These are phyloP conservation scores for Phragmites australis DNA, from an alignment of 176 grass and related monocot genomes.

Conservation along the genomic window DNA sequence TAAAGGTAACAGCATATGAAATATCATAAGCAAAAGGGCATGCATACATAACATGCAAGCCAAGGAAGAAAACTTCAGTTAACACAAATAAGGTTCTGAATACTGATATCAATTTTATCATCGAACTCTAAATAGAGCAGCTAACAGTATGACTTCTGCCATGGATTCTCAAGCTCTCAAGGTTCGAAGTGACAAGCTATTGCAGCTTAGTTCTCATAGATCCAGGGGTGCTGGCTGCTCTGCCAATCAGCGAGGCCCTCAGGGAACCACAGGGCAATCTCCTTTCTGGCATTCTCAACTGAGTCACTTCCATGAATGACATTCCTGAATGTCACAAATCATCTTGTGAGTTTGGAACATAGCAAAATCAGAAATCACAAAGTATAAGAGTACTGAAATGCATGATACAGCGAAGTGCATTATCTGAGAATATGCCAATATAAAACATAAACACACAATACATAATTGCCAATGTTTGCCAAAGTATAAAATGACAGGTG, in stretches of 20 bases:
- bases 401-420: not conserved
- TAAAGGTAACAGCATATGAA: conserved; percentile 17
- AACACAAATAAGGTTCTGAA: conserved; percentile 43
- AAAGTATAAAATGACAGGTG: not conserved
- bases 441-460: not conserved
- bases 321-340: conserved; percentile 56
- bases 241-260: conserved; percentile 72
- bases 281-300: conserved; percentile 82
- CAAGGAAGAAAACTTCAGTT: conserved; percentile 20
- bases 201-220: conserved; percentile 72
- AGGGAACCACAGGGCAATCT: conserved; percentile 93
- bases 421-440: too few species aligned
- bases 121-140: conserved; percentile 24
- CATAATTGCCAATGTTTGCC: not conserved
- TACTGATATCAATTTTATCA: conserved; percentile 25
- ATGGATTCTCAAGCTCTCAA: conserved; percentile 14
- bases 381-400: too few species aligned
- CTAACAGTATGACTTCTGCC: not conserved
- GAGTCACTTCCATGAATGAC: conserved; percentile 95
- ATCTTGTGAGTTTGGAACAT: not conserved
- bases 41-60: conserved; percentile 10
- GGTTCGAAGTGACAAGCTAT: not conserved
- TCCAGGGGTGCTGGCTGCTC: conserved; percentile 89
- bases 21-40: conserved; percentile 19
- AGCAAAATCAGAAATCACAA: not conserved